Percentiles rank a stretch among this genome's conserved stretches.
These are phyloP conservation scores for Epicoccum sorghinum DNA, from an alignment of 2,329 filamentous ascomycete genomes.

Conservation along the genomic window DNA sequence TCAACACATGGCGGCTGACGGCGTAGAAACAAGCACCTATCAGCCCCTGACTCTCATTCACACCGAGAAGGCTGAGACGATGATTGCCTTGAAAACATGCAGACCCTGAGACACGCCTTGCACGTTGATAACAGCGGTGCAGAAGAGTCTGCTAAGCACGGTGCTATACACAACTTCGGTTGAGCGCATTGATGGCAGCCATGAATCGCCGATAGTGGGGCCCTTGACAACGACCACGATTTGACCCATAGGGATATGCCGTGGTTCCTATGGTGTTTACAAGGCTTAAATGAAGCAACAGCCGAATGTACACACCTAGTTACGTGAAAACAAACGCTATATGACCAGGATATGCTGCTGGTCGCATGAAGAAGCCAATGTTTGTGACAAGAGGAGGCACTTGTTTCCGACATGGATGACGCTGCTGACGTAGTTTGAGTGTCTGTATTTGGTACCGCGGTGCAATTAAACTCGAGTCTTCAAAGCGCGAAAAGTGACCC, in stretches of 20 bases:
- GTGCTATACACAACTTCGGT: slow-evolving; percentile 4
- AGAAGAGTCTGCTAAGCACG: slow-evolving; percentile 1
- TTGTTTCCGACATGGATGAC: slow-evolving; percentile 3
- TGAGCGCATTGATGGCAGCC: slow-evolving; percentile 12
- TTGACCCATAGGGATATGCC: not conserved
- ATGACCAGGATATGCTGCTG: slow-evolving; percentile 1
- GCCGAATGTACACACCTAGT: not conserved
- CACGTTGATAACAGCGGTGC: slow-evolving; percentile 6
- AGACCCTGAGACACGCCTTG: slow-evolving; percentile 6
- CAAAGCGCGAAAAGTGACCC: slow-evolving; percentile 1
- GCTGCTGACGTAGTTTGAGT: slow-evolving; percentile 16
- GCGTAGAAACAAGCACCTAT: not conserved
- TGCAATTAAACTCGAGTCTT: slow-evolving; percentile 11
- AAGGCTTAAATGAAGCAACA: slow-evolving; percentile 1
- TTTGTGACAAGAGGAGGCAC: not conserved
- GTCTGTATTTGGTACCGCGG: slow-evolving; percentile 7
- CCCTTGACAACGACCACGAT: slow-evolving; percentile 7
- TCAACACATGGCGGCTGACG: slow-evolving; percentile 4
- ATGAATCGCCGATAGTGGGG: slow-evolving; percentile 17
- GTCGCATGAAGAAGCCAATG: not conserved
- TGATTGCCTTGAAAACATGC: not conserved
- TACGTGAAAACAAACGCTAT: slow-evolving; percentile 2
- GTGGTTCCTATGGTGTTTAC: slow-evolving; percentile 7
- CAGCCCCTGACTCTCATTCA: slow-evolving; percentile 4
- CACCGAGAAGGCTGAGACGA: slow-evolving; percentile 7